Conservation (phyloP, 2,329 filamentous ascomycete species). For the Penicillium sp. region DNA sequence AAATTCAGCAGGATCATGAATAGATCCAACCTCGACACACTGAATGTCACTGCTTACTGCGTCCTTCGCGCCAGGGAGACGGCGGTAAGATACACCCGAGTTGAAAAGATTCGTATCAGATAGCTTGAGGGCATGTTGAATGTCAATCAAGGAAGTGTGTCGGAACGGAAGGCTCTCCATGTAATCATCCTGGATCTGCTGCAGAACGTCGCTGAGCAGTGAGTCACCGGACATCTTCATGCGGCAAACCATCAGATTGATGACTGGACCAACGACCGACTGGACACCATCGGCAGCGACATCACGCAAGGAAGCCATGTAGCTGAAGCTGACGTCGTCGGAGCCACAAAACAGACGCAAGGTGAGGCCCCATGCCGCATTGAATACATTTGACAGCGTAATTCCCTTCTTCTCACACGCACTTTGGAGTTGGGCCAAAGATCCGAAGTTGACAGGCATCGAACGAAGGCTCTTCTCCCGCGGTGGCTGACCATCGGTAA, state of each 20-base stretch:
- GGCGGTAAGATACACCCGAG: slow-evolving; percentile 50
- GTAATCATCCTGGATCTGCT: slow-evolving; percentile 48
- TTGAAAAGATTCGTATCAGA: slow-evolving; percentile 46
- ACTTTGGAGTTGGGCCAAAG: slow-evolving; percentile 31
- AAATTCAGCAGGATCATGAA: slow-evolving; percentile 52
- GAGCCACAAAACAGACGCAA: slow-evolving; percentile 65
- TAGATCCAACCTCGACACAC: slow-evolving; percentile 40
- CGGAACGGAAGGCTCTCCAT: slow-evolving; percentile 47
- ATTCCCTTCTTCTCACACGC: slow-evolving; percentile 46
- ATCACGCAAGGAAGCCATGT: slow-evolving; percentile 45
- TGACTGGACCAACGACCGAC: slow-evolving; percentile 48
- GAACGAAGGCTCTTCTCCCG: slow-evolving; percentile 28
- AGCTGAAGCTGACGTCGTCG: slow-evolving; percentile 62
- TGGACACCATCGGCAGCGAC: slow-evolving; percentile 40
- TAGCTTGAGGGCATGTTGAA: slow-evolving; percentile 46
- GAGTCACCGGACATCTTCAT: slow-evolving; percentile 37
- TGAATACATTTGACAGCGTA: slow-evolving; percentile 57
- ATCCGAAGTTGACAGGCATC: slow-evolving; percentile 30
- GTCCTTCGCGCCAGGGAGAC: slow-evolving; percentile 34
- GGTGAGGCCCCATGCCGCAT: slow-evolving; percentile 70
- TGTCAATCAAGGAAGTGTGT: slow-evolving; percentile 47
- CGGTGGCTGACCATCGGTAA: slow-evolving; percentile 29
- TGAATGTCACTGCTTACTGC: slow-evolving; percentile 29
- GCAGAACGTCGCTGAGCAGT: slow-evolving; percentile 39
- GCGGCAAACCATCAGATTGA: slow-evolving; percentile 49